Evolutionary conservation across 805 yeast genomes (phyloP).

Genomic region (Candida pseudofarinosa): DNA sequence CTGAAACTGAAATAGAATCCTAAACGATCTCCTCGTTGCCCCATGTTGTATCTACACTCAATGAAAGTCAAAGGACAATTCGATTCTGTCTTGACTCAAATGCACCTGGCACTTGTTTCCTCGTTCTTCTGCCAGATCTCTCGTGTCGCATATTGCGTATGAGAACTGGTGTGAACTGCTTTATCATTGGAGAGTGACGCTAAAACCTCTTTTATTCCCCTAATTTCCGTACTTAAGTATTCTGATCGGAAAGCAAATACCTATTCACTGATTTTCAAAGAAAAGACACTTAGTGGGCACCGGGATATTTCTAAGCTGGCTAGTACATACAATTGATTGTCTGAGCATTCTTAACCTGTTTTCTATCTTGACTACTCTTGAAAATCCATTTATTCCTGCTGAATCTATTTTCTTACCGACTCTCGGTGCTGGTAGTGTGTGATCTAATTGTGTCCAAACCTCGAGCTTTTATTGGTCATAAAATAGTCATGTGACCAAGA

Average conservation of each 20-base stretch:
- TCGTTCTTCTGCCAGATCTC: no score
- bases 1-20: no score
- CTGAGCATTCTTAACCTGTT: slow-evolving; percentile 26
- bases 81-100: no score
- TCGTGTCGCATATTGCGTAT: no score
- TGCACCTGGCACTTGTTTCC: no score
- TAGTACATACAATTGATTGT: slow-evolving; percentile 39
- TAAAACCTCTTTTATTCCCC: no score
- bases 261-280: neutral
- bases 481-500: neutral
- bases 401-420: neutral
- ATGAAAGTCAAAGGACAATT: no score
- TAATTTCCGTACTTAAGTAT: neutral
- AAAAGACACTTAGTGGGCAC: neutral
- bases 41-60: no score
- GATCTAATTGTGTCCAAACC: neutral
- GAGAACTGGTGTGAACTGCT: no score
- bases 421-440: neutral
- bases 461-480: neutral
- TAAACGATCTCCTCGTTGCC: no score
- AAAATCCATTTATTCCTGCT: neutral
- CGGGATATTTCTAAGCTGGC: neutral
- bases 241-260: neutral
- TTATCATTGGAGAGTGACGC: no score
- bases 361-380: neutral